Percentiles rank a stretch among this genome's conserved stretches.
Conservation (phyloP, 495 filamentous ascomycete species). For the Copromyces sp. region DNA sequence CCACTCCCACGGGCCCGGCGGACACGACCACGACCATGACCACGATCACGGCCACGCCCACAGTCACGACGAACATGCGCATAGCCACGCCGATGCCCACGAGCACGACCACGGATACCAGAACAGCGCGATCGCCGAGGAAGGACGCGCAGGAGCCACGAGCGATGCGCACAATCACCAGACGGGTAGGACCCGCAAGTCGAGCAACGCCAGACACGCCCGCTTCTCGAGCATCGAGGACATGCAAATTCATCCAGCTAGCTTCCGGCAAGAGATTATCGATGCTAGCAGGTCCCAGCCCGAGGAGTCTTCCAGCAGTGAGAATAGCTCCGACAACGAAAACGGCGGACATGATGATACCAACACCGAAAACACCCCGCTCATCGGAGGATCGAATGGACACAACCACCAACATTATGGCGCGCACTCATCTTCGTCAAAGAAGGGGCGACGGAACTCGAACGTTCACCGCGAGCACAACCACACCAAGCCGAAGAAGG, state of each 20-base stretch:
- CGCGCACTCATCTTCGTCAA: slow-evolving; percentile 13
- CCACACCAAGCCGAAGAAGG: slow-evolving; percentile 65
- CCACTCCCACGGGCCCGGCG: slow-evolving; percentile 62
- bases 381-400: slow-evolving; percentile 20
- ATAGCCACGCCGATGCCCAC: slow-evolving; percentile 53
- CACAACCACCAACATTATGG: slow-evolving; percentile 14
- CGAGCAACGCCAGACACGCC: slow-evolving; percentile 40
- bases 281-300: slow-evolving; percentile 47
- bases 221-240: slow-evolving; percentile 53
- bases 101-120: slow-evolving; percentile 27
- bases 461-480: slow-evolving; percentile 56
- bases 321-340: slow-evolving; percentile 45
- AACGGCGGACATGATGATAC: slow-evolving; percentile 40
- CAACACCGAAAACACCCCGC: slow-evolving; percentile 35
- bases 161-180: slow-evolving; percentile 5
- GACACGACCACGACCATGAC: slow-evolving; percentile 35
- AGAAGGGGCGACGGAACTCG: slow-evolving; percentile 28
- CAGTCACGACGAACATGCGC: slow-evolving; percentile 42
- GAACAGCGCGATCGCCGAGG: slow-evolving; percentile 18
- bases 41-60: slow-evolving; percentile 63
- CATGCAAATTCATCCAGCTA: slow-evolving; percentile 79
- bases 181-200: slow-evolving; percentile 27
- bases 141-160: slow-evolving; percentile 14
- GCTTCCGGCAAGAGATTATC: slow-evolving; percentile 85
- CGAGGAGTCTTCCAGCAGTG: slow-evolving; percentile 39